A percentile compares a stretch with the other conserved stretches of the same genome.
These are phyloP conservation scores for Taiozyma sp. DNA, from an alignment of 1,139 yeast species.

Conservation along the genomic window DNA sequence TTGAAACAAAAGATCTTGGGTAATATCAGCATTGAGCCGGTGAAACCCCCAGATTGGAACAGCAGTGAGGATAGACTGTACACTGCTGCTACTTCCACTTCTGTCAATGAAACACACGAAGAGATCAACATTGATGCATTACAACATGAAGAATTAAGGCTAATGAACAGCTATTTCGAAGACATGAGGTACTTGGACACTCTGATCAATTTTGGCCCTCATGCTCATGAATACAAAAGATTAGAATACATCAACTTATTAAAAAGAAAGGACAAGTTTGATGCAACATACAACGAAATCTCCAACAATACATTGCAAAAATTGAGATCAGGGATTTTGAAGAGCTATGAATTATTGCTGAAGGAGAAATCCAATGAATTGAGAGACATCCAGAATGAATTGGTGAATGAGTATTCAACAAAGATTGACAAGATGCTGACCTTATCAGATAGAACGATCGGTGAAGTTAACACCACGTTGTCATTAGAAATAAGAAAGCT, in stretches of 20 bases:
- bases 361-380: conserved; percentile 17
- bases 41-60: conserved; percentile 11
- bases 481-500: conserved; percentile 67
- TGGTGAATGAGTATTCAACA: conserved; percentile 34
- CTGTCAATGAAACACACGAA: background rate
- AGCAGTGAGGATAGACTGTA: conserved; percentile 10
- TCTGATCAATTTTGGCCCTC: conserved; percentile 19
- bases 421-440: conserved; percentile 63
- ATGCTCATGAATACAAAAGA: conserved; percentile 16
- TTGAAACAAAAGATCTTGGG: conserved; percentile 7
- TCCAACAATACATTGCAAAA: conserved; percentile 1
- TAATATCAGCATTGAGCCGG: conserved; percentile 21
- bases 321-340: conserved; percentile 1
- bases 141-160: conserved; percentile 24
- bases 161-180: conserved; percentile 27
- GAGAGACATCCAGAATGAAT: conserved; percentile 25
- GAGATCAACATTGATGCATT: conserved; percentile 14
- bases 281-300: conserved; percentile 11
- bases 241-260: conserved; percentile 16
- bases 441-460: conserved; percentile 69
- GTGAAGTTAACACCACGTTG: conserved; percentile 80
- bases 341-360: conserved; percentile 7
- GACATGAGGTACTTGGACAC: conserved; percentile 17
- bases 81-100: background rate
- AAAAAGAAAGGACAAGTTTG: conserved; percentile 20